Percentiles rank a stretch among this genome's conserved stretches.
These are phyloP conservation scores for Loxodes magnus DNA, from an alignment of 73 alveolate species.

Conservation along the genomic window DNA sequence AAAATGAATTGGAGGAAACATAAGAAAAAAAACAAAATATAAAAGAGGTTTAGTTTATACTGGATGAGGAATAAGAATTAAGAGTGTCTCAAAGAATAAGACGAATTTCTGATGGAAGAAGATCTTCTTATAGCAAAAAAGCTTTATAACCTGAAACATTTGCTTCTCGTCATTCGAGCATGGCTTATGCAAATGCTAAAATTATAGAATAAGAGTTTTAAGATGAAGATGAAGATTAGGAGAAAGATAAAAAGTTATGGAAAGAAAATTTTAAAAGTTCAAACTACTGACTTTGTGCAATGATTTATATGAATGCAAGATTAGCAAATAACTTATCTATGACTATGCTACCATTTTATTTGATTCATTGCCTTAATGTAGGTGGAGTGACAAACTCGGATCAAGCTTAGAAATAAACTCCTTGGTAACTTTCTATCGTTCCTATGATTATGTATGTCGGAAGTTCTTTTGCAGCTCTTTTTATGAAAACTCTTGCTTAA, in stretches of 20 bases:
- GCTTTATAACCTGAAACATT: too few species aligned
- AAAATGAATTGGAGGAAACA: too few species aligned
- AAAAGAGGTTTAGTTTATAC: too few species aligned
- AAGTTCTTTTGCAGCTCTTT: constrained; percentile 44
- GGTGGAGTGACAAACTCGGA: constrained; percentile 38
- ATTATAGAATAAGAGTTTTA: too few species aligned
- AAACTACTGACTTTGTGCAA: constrained; percentile 44
- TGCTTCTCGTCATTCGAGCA: too few species aligned
- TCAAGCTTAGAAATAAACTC: constrained; percentile 33
- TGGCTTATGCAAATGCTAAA: too few species aligned
- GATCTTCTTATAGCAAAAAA: too few species aligned
- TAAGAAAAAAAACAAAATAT: too few species aligned
- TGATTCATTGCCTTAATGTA: constrained; percentile 26
- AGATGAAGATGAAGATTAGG: neutral
- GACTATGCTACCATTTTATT: constrained; percentile 53
- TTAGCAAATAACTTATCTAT: constrained; percentile 62
- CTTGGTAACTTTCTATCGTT: constrained; percentile 48
- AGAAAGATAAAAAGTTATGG: constrained; percentile 29
- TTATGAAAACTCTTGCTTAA: constrained; percentile 24
- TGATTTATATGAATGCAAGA: constrained; percentile 57
- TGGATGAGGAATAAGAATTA: too few species aligned
- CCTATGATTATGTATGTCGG: constrained; percentile 54
- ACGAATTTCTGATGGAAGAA: too few species aligned
- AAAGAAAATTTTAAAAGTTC: constrained; percentile 38
- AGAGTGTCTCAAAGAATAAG: too few species aligned